Evolutionary conservation across 2,329 filamentous ascomycete species (phyloP).

Genomic region (Cercospora brassicicola): DNA sequence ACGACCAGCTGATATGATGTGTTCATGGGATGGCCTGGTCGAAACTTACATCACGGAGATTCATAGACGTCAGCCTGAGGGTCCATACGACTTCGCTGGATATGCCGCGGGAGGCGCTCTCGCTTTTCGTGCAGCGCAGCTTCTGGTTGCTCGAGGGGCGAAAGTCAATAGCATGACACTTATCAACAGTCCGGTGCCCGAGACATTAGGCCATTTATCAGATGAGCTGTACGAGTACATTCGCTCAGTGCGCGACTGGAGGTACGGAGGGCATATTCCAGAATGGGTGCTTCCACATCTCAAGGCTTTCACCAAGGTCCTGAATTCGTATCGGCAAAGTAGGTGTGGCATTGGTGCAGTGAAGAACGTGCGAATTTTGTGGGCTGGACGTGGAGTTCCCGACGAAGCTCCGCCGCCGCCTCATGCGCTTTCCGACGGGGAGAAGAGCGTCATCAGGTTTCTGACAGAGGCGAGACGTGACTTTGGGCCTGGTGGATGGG

Average conservation of each 20-base stretch:
- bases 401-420: neutral
- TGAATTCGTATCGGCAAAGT: slow-evolving; percentile 37
- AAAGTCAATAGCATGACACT: slow-evolving; percentile 34
- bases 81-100: slow-evolving; percentile 41
- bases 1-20: slow-evolving; percentile 16
- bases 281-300: slow-evolving; percentile 56
- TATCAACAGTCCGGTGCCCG: slow-evolving; percentile 35
- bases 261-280: slow-evolving; percentile 10
- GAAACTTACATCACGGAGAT: slow-evolving; percentile 28
- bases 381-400: slow-evolving; percentile 11
- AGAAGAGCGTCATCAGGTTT: slow-evolving; percentile 12
- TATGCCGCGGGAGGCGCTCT: slow-evolving; percentile 29
- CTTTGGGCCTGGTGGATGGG: slow-evolving; percentile 14
- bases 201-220: slow-evolving; percentile 62
- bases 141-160: slow-evolving; percentile 16
- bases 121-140: slow-evolving; percentile 25
- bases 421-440: slow-evolving; percentile 4
- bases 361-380: slow-evolving; percentile 31
- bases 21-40: slow-evolving; percentile 14
- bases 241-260: slow-evolving; percentile 46
- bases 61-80: slow-evolving; percentile 41
- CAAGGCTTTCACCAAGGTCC: slow-evolving; percentile 49
- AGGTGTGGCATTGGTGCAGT: slow-evolving; percentile 29
- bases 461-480: slow-evolving; percentile 14
- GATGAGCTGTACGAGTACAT: slow-evolving; percentile 52